phyloP scores from a whole-genome alignment of 78 protist species.

The Emiliania huxleyi region DNA sequence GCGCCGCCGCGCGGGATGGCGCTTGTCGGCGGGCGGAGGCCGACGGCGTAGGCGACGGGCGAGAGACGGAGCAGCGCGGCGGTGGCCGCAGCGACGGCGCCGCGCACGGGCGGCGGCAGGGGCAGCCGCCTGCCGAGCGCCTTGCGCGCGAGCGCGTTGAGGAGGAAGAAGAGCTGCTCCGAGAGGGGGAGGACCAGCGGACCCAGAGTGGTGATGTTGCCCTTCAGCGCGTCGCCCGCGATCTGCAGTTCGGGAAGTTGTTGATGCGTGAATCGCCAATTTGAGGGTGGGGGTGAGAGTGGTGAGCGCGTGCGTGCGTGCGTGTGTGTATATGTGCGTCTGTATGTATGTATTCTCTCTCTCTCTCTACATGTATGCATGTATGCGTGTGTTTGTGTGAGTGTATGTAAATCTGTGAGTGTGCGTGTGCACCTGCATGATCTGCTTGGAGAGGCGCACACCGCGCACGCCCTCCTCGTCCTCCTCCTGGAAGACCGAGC shows the following conservation, averaged over 20 bases:
- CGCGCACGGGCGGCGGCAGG: no score
- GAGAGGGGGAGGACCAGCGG: constrained; percentile 74
- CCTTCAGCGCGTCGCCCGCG: constrained; percentile 65
- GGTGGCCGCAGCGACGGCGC: not conserved
- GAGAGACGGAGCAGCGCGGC: not conserved
- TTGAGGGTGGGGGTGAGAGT: no score
- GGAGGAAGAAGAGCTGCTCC: constrained; percentile 69
- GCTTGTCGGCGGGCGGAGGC: no score
- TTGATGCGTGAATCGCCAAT: no score
- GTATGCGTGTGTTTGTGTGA: no score
- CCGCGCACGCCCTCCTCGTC: constrained; percentile 66
- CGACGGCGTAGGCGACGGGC: not conserved
- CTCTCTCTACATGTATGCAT: no score
- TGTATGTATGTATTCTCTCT: no score
- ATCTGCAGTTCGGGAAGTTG: constrained; percentile 54
- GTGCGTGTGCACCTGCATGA: no score
- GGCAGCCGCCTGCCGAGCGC: not conserved
- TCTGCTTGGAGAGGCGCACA: constrained; percentile 67
- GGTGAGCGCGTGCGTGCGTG: no score
- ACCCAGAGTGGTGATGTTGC: constrained; percentile 76
- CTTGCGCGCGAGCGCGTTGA: constrained; percentile 60
- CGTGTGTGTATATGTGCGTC: no score
- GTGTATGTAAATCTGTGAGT: no score
- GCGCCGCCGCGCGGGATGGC: no score
- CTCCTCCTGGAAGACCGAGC: constrained; percentile 69